phyloP scores from a whole-genome alignment of 805 yeast species.

The Pichia thaimueangensis region DNA sequence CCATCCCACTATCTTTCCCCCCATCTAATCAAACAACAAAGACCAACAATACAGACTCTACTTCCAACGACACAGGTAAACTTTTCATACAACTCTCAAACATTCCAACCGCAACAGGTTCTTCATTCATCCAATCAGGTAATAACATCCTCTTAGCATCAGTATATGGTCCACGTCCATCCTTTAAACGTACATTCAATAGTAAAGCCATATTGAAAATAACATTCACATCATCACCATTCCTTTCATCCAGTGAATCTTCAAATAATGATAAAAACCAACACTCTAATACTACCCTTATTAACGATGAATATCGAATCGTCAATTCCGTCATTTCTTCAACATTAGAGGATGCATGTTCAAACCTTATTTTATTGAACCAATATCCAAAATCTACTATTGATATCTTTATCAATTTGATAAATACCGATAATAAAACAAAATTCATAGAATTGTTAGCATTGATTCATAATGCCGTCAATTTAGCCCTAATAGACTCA shows the following conservation, averaged over 20 bases:
- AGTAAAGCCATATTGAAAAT: slow-evolving; percentile 25
- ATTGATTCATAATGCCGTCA: slow-evolving; percentile 50
- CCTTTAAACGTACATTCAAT: slow-evolving; percentile 29
- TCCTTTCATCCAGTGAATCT: slow-evolving; percentile 1
- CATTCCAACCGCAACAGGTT: slow-evolving; percentile 64
- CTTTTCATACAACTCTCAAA: slow-evolving; percentile 52
- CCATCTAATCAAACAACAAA: slow-evolving; percentile 11
- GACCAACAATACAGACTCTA: neutral
- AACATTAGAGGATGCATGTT: slow-evolving; percentile 36
- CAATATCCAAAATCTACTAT: slow-evolving; percentile 89
- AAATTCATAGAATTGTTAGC: slow-evolving; percentile 34
- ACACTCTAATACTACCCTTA: slow-evolving; percentile 25
- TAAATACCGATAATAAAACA: slow-evolving; percentile 38
- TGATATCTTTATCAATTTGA: slow-evolving; percentile 64
- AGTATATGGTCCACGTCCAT: slow-evolving; percentile 87
- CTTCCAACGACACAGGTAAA: slow-evolving; percentile 7
- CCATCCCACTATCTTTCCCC: slow-evolving; percentile 42
- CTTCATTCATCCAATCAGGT: slow-evolving; percentile 69
- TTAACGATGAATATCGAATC: slow-evolving; percentile 30
- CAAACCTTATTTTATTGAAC: slow-evolving; percentile 43
- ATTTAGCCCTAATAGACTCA: slow-evolving; percentile 77
- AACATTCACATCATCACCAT: slow-evolving; percentile 14
- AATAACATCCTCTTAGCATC: slow-evolving; percentile 58
- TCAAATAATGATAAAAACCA: slow-evolving; percentile 6
- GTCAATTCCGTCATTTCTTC: slow-evolving; percentile 23